A percentile compares a stretch with the other conserved stretches of the same genome.
Conservation (phyloP, 2,329 filamentous ascomycete species). For the Trichoderma atroviride region DNA sequence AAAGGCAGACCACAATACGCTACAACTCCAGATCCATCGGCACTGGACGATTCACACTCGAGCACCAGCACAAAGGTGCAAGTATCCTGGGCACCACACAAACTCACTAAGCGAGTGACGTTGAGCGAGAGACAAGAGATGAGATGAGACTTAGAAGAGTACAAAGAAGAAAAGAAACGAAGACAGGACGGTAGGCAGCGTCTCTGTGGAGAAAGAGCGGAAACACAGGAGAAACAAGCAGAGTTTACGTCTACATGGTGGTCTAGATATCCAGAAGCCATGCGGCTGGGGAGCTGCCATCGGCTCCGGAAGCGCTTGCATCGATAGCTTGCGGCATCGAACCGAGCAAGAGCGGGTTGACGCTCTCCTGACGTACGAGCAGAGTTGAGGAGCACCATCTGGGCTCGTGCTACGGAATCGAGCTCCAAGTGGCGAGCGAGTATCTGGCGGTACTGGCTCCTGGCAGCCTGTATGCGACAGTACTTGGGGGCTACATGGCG, state of each 20-base stretch:
- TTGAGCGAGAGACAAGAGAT: constrained; percentile 22
- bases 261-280: neutral
- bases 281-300: constrained; percentile 8
- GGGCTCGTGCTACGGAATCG: neutral
- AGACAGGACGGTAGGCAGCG: constrained; percentile 14
- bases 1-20: neutral
- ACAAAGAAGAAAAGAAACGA: constrained; percentile 20
- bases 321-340: neutral
- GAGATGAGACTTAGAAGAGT: neutral
- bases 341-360: constrained; percentile 19
- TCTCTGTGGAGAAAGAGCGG: constrained; percentile 24
- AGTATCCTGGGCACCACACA: neutral
- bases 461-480: neutral
- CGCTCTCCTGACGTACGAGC: constrained; percentile 26
- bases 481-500: neutral
- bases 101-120: constrained; percentile 22
- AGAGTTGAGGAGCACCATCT: constrained; percentile 1
- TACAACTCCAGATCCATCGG: constrained; percentile 8
- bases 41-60: neutral
- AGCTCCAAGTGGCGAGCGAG: neutral
- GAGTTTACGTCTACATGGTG: neutral
- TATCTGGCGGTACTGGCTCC: neutral
- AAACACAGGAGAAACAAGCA: neutral
- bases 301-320: constrained; percentile 25
- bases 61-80: neutral